Evolutionary conservation across 441 rosid genomes (phyloP).

Genomic region (Corymbia citriodora): DNA sequence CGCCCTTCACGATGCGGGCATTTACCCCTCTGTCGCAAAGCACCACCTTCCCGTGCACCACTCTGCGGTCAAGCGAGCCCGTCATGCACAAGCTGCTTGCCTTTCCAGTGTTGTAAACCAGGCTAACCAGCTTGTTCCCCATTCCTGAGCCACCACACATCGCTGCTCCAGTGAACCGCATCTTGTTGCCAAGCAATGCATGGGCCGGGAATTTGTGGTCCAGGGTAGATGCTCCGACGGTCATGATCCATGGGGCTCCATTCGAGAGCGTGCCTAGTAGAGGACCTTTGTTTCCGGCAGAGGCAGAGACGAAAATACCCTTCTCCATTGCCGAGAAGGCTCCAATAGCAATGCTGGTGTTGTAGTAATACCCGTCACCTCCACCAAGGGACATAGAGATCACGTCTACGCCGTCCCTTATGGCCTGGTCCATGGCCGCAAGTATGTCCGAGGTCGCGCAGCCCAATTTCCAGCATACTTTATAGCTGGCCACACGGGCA

Average conservation of each 20-base stretch:
- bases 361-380: neutral
- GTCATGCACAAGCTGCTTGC: neutral
- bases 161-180: neutral
- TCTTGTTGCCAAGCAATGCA: neutral
- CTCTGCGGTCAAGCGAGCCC: neutral
- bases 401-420: conserved; percentile 8
- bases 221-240: conserved; percentile 11
- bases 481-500: conserved; percentile 1
- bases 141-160: neutral
- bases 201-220: conserved; percentile 12
- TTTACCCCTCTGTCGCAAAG: conserved; percentile 10
- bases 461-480: neutral
- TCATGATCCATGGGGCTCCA: conserved; percentile 14
- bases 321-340: conserved; percentile 1
- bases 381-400: conserved; percentile 9
- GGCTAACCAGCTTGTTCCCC: neutral
- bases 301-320: conserved; percentile 11
- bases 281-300: conserved; percentile 12
- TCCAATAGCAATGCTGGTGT: conserved; percentile 4
- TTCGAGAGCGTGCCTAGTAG: neutral
- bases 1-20: conserved; percentile 1
- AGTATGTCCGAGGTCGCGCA: conserved; percentile 5
- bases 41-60: conserved; percentile 7
- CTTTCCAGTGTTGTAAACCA: neutral
- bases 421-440: conserved; percentile 9